phyloP scores from a whole-genome alignment of 1,284 basidiomycete genomes.

The Moniliophthora roreri region DNA sequence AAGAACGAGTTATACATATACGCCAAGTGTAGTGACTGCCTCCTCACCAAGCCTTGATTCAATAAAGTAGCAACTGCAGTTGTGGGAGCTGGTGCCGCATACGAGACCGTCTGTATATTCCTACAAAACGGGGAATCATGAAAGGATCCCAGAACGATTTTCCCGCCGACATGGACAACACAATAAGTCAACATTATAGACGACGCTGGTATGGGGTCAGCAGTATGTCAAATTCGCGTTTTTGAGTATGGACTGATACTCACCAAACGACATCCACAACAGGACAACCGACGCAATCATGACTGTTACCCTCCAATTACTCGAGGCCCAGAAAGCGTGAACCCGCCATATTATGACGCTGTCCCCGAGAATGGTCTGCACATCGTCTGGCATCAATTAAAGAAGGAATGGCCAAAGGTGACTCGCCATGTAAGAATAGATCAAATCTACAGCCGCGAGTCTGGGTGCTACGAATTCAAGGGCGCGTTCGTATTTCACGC shows the following conservation, averaged over 20 bases:
- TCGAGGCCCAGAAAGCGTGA: background rate
- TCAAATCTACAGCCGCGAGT: background rate
- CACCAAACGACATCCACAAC: background rate
- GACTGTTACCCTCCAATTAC: background rate
- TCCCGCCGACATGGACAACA: background rate
- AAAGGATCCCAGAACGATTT: constrained; percentile 8
- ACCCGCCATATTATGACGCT: background rate
- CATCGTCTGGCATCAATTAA: background rate
- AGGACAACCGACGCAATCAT: background rate
- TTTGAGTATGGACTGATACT: background rate
- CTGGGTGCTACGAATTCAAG: background rate
- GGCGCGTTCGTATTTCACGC: background rate
- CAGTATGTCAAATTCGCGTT: too few species aligned
- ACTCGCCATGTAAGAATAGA: background rate
- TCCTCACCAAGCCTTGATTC: constrained; percentile 6
- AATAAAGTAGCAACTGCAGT: constrained; percentile 9
- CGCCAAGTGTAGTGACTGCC: background rate
- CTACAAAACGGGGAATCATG: constrained; percentile 3
- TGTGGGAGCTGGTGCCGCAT: constrained; percentile 4
- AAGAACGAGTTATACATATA: too few species aligned
- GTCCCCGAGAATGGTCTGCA: background rate
- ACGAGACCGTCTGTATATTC: constrained; percentile 9
- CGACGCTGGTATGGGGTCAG: background rate
- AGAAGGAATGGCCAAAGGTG: background rate
- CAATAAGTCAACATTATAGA: constrained; percentile 9